phyloP scores from a whole-genome alignment of 2,329 filamentous ascomycete species.

The Trichoderma sp. region DNA sequence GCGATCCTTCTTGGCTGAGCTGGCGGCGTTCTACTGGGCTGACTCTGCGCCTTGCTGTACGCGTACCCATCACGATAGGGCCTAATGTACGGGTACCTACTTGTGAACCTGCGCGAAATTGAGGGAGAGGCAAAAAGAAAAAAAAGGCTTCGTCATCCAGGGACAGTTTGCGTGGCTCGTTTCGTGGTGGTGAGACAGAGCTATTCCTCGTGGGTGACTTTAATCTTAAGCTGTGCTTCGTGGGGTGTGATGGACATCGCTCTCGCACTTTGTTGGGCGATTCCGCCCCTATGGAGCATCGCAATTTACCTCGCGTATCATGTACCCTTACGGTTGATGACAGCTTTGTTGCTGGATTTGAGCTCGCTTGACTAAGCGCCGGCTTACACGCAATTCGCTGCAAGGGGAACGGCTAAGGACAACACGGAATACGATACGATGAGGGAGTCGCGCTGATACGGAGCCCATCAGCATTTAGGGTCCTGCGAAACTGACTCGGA shows the following conservation, averaged over 20 bases:
- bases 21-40: conserved; percentile 7
- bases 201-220: neutral
- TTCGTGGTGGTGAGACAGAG: conserved; percentile 10
- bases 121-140: neutral
- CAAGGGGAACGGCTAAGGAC: neutral
- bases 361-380: neutral
- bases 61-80: neutral
- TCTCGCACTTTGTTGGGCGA: neutral
- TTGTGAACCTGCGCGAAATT: neutral
- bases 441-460: neutral
- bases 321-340: neutral
- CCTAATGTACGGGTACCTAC: neutral
- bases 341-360: neutral
- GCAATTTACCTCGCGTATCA: neutral
- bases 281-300: neutral
- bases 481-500: neutral
- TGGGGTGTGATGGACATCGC: neutral
- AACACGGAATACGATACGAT: neutral
- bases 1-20: conserved; percentile 6
- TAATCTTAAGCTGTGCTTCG: neutral
- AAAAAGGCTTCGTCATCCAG: neutral
- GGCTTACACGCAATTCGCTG: neutral
- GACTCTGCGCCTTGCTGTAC: neutral
- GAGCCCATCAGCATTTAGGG: conserved; percentile 6
- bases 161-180: conserved; percentile 2